Evolutionary conservation across 176 grass and related monocot species (phyloP), one percentile per base, ranked within the genome.

Genomic region (Puccinellia tenuiflora): DNA sequence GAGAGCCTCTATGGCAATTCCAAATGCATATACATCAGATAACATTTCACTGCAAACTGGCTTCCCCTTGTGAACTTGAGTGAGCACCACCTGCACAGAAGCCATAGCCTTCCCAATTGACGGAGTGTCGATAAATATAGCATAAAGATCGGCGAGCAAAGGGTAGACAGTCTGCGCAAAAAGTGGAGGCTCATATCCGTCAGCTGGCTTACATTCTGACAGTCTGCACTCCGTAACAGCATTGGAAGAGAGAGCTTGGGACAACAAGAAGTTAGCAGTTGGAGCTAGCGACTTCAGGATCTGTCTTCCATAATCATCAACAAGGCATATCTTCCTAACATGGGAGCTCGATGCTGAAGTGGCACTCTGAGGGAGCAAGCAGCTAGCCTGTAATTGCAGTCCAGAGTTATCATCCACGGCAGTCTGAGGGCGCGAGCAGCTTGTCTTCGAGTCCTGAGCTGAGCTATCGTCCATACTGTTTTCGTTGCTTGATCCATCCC

Each of bases 1-100:
- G 60, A 98, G 79, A 77, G 90, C 82, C 78, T 98, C 95, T 81
- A 98, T 91, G 62, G 95, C 92, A 75, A 93, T 84, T 82, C 95
- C 86, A 81, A 98, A 98, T 68, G 85, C 83, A 46, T 95, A 91
- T 17, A 91, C 88, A 84, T 93, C 87, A 24, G 84, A 89, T 79
- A 98, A 37, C 64, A 87, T 94, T 56, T 95, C 79, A 57, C 48
- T 86, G 86, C 78, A 85, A 77, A 95, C 82, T 79, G 92, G 83
- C 63, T 93, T 75, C 76, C 89, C 91, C 30, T 90, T 80, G 1
- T 95, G 86, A 85, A 98, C 88, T 85, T 86, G 84, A 73, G 56
- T 76, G 77, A 98, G 91, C 88, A 98, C 42, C 47, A 60, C 64
- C 84, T 98, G 96, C 21, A 85, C 89, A 83, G 92, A 95, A 88